Base-by-base conservation (phyloP, 2,329 filamentous ascomycete species). In the Blastomyces emzantsi region DNA sequence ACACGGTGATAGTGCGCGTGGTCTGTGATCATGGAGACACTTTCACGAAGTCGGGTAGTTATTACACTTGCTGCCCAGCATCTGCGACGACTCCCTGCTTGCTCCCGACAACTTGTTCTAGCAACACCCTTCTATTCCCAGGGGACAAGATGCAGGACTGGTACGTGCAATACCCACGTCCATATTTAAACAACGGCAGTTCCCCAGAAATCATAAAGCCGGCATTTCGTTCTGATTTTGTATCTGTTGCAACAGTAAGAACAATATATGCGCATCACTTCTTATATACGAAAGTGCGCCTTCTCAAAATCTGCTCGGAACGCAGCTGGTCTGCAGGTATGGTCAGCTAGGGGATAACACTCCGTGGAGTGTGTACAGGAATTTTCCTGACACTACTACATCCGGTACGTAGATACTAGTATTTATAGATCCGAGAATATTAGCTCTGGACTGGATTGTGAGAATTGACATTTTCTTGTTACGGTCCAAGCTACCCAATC, bases 31-130 rank as follows among this genome's bases (percentile, higher is more conserved):
- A 33, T 43, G 58, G 25, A 33, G 58, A 60, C 15, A 60, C 43
- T 2, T n/a, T 60, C 30, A 60, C 58, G 19, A 49, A 60, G 19
- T 60, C 58, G n/a, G 58, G 30, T 30, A 60, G 58, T 17, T 49
- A 60, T 28, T 60, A 60, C 45, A 36, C 58, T 36, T 60, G 58
- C 58, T 60, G 58, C n/a, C 58, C 58, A 19, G 30, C 43, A n/a
- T 49, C 58, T 60, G 58, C 43, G 28, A 49, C 33, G 15, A 19
- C 58, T n/a, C 28, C 41, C 28, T 60, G 58, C 19, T 28, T 22
- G 58, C 41, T 51, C 30, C 58, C 58, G 28, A 60, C 58, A 49
- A 36, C 43, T 19, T 60, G 58, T 49, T 33, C 58, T 4, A 41
- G 58, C 22, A 60, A 60, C 45, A 60, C 41, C 8, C 58, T 60